A percentile compares a stretch with the other conserved stretches of the same genome.
Conservation (phyloP, 495 filamentous ascomycete genomes). For the Melanomma pulvis-pyrius region DNA sequence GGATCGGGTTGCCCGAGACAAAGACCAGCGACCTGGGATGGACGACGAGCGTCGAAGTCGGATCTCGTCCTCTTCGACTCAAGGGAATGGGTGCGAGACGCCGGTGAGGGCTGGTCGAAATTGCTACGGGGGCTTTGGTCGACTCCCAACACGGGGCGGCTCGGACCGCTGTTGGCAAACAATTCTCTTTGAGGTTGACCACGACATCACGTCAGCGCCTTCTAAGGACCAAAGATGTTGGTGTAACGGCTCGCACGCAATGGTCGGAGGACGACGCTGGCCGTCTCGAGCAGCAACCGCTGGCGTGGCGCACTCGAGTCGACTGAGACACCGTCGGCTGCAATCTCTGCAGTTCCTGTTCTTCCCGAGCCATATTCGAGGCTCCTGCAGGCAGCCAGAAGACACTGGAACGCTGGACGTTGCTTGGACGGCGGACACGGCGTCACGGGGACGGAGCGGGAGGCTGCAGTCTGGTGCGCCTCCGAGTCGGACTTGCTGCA, state of each 20-base stretch:
- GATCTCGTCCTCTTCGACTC: not conserved
- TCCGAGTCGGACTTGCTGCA: slow-evolving; percentile 25
- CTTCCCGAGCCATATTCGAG: slow-evolving; percentile 31
- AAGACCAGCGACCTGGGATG: slow-evolving; percentile 15
- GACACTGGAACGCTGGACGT: slow-evolving; percentile 2
- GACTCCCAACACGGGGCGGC: slow-evolving; percentile 17
- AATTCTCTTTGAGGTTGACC: slow-evolving; percentile 14
- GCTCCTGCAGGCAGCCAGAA: slow-evolving; percentile 34
- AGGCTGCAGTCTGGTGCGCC: slow-evolving; percentile 34
- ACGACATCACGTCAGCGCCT: slow-evolving; percentile 28
- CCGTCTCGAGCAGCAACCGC: slow-evolving; percentile 1
- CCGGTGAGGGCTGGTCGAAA: not conserved
- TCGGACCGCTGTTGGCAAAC: slow-evolving; percentile 37
- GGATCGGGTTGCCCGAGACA: slow-evolving; percentile 27
- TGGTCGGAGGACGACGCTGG: not conserved
- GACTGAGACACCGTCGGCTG: slow-evolving; percentile 23
- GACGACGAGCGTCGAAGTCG: not conserved
- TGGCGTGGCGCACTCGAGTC: not conserved
- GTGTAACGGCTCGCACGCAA: slow-evolving; percentile 13
- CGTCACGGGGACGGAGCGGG: slow-evolving; percentile 29
- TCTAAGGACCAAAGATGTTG: not conserved
- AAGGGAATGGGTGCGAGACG: not conserved
- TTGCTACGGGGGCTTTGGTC: not conserved
- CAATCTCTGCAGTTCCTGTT: slow-evolving; percentile 22
- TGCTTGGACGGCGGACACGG: slow-evolving; percentile 31